Evolutionary conservation across 108 stramenopile genomes (phyloP).

Genomic region (Nannochloropsis salina): DNA sequence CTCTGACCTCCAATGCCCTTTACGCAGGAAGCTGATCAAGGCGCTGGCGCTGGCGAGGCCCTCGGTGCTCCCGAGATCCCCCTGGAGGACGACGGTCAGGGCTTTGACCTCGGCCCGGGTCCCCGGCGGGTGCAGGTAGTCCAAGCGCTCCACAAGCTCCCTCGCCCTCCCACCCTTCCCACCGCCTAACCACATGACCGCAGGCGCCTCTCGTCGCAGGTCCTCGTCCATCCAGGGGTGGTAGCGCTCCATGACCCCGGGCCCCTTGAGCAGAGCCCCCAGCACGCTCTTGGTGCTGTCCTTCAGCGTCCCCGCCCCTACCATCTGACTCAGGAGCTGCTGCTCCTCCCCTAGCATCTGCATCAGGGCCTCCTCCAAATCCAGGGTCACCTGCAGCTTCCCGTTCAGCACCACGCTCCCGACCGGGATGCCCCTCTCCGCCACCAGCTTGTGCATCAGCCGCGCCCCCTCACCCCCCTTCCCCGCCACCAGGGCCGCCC

Average conservation of each 20-base stretch:
- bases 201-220: not conserved
- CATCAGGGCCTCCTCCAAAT: slow-evolving; percentile 79
- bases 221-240: not conserved
- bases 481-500: slow-evolving; percentile 22
- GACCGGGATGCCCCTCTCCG: not conserved
- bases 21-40: not conserved
- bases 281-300: slow-evolving; percentile 47
- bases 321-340: slow-evolving; percentile 62
- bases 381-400: slow-evolving; percentile 59
- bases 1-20: slow-evolving; percentile 21
- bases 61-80: not conserved
- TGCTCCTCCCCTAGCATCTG: slow-evolving; percentile 80
- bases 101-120: not conserved
- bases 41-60: not conserved
- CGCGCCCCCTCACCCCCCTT: not conserved
- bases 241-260: not conserved
- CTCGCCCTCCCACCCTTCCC: not conserved
- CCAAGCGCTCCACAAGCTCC: not conserved
- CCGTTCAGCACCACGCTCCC: not conserved
- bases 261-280: not conserved
- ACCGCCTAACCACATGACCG: not conserved
- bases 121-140: not conserved
- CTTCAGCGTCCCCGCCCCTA: slow-evolving; percentile 60
- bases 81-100: not conserved
- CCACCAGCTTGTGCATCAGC: not conserved